These are phyloP conservation scores for Neurospora tetrasperma DNA, from an alignment of 495 filamentous ascomycete species.

Conservation along the genomic window DNA sequence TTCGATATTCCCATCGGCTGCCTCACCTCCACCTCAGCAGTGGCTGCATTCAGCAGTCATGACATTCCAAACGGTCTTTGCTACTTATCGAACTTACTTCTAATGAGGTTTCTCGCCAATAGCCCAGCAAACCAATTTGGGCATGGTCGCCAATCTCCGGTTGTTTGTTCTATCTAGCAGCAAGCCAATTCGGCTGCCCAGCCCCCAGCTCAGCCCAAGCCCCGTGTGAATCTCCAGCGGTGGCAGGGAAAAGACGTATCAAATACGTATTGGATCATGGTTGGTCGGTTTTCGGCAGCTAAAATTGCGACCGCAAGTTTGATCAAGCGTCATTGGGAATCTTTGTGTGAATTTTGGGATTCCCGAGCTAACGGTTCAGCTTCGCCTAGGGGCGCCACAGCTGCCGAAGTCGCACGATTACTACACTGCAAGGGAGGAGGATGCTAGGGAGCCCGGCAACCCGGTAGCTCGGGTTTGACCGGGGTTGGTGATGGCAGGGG, in stretches of 20 bases:
- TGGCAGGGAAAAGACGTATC: background rate
- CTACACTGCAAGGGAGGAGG: too few relatives aligned
- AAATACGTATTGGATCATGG: background rate
- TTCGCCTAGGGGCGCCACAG: background rate
- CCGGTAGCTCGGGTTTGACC: background rate
- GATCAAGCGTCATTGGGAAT: background rate
- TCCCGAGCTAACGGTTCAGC: background rate
- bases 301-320: background rate
- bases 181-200: background rate
- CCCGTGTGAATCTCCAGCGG: background rate
- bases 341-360: background rate
- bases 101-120: background rate
- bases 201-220: background rate
- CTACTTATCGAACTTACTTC: background rate
- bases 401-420: background rate
- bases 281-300: background rate
- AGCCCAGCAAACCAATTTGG: background rate
- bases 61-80: background rate
- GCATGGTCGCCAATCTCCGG: background rate
- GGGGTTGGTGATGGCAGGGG: background rate
- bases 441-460: background rate
- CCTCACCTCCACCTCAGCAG: background rate
- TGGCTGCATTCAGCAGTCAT: background rate
- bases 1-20: background rate
- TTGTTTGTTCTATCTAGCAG: background rate